Base-by-base conservation (phyloP, 1,284 basidiomycete species). In the Sporisorium iseilematis-ciliati region DNA sequence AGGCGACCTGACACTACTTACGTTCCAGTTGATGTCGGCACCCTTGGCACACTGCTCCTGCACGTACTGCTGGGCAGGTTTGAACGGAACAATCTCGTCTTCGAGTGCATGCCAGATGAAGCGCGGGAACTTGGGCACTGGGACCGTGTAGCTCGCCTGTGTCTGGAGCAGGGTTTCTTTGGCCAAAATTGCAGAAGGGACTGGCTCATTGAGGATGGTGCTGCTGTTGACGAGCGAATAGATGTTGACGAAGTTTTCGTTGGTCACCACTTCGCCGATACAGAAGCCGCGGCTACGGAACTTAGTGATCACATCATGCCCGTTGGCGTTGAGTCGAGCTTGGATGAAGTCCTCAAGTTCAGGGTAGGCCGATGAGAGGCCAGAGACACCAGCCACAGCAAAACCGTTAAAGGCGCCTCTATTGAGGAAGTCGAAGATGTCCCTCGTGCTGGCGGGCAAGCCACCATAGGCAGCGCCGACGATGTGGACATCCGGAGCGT, bases 381-480 rank as follows among this genome's bases (percentile, higher is more conserved):
- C 80, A 1, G 61, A 63, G 18, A 83, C 43, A 42, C 80, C 81
- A 2, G 73, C 69, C 10, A 69, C 20, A 21, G 75, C 79, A 49
- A 83, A 78, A 3, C 79, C 79, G 26, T 80, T 66, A 42, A 75
- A 78, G 25, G 57, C 21, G 3, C 62, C 57, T n/a, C 35, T 50
- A 61, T 77, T 75, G 57, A 82, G 57, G 55, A 57, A 64, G 29
- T 20, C 42, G 56, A 80, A 69, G 4, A 59, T 64, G 35, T 59
- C 52, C 46, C 55, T 49, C 26, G 61, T 51, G 57, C 80, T 75
- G 26, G 78, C 59, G 18, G 82, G 74, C 40, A 79, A 77, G 18
- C 83, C 83, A 43, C 83, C 83, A 23, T 79, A 61, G 75, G n/a
- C n/a, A n/a, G n/a, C 66, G n/a, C 78, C 81, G 11, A 75, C 60